Conservation (phyloP, 1,139 yeast species). For the Pneumocystis sp. region DNA sequence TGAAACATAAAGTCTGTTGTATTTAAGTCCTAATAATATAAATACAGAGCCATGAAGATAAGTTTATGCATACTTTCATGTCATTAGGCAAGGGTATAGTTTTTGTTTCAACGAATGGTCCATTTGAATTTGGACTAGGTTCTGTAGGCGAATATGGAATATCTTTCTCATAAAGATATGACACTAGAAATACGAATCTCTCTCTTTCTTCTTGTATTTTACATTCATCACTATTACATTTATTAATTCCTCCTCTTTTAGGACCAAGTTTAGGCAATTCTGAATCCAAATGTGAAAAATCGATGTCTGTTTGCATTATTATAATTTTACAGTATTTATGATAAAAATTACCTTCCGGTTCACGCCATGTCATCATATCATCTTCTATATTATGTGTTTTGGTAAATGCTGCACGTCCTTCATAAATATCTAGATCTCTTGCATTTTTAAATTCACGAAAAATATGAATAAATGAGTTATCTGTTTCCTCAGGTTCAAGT, state of each 20-base stretch:
- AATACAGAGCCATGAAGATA: background rate
- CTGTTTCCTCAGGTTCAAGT: slow-evolving; percentile 9
- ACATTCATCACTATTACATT: slow-evolving; percentile 20
- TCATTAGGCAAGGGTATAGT: slow-evolving; percentile 7
- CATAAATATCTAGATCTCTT: slow-evolving; percentile 19
- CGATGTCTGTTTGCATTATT: slow-evolving; percentile 18
- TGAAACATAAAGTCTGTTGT: background rate
- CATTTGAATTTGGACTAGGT: slow-evolving; percentile 13
- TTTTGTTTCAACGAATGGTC: slow-evolving; percentile 2
- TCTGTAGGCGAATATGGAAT: slow-evolving; percentile 23
- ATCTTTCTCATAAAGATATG: slow-evolving; percentile 19
- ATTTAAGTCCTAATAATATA: background rate
- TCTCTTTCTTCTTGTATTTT: slow-evolving; percentile 20
- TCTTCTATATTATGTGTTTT: slow-evolving; percentile 17
- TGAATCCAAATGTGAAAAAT: slow-evolving; percentile 15
- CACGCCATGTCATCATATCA: slow-evolving; percentile 13
- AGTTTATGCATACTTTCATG: background rate
- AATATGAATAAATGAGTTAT: slow-evolving; percentile 31
- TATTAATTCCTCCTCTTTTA: slow-evolving; percentile 22
- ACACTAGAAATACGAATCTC: slow-evolving; percentile 18
- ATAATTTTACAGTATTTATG: slow-evolving; percentile 18
- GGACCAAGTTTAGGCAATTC: slow-evolving; percentile 16
- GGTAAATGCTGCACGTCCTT: slow-evolving; percentile 22
- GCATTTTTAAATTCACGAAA: slow-evolving; percentile 17
- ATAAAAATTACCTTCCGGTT: slow-evolving; percentile 3